Conservation (phyloP, 306 rosid genomes). For the Canavalia ensiformis region DNA sequence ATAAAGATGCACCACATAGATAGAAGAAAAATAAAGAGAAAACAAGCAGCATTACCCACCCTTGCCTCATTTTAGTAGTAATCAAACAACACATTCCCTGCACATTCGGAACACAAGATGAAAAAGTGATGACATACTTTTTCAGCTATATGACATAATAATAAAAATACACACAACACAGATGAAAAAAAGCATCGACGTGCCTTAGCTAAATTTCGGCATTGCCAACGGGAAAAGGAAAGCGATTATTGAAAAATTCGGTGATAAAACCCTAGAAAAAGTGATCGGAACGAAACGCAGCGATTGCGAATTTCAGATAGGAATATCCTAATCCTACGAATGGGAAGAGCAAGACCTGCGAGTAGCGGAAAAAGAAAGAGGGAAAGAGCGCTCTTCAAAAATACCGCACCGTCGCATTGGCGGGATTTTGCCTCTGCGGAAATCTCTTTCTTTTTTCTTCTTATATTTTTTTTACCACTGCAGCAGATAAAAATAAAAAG, state of each 20-base stretch:
- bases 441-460: no score
- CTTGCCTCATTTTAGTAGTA: conserved; percentile 55
- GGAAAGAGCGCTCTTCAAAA: not conserved
- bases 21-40: not conserved
- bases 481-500: no score
- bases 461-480: no score
- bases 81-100: conserved; percentile 42
- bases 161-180: not conserved
- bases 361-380: not conserved
- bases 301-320: not conserved
- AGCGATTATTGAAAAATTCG: not conserved
- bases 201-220: not conserved
- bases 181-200: not conserved
- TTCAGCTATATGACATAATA: not conserved
- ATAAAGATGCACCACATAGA: conserved; percentile 10
- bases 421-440: conserved; percentile 3
- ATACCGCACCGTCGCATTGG: not conserved
- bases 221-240: not conserved
- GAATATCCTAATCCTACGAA: not conserved
- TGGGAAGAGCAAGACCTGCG: not conserved
- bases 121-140: not conserved
- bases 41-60: not conserved
- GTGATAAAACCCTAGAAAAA: conserved; percentile 41
- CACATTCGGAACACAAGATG: conserved; percentile 22
- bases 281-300: not conserved